Evolutionary conservation across 139 green algal genomes (phyloP).

Genomic region (Cymbomonas tetramitiformis): DNA sequence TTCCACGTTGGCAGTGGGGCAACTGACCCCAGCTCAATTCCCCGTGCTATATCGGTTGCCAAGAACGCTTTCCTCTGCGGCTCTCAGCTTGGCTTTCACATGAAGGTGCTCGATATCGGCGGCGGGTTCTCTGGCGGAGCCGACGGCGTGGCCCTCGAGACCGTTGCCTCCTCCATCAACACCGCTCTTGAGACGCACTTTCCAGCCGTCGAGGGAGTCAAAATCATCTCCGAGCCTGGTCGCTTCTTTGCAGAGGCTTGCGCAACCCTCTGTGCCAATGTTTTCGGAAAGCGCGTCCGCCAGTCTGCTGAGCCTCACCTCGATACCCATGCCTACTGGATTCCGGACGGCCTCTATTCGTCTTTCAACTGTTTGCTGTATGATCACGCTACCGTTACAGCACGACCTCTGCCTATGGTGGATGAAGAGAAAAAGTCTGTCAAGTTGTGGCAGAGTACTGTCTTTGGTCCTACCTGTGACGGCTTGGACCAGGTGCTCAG

Average conservation of each 20-base stretch:
- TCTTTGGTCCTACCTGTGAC: constrained; percentile 42
- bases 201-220: constrained; percentile 44
- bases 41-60: constrained; percentile 47
- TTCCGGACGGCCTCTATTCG: constrained; percentile 86
- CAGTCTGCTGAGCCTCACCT: neutral
- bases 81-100: constrained; percentile 48
- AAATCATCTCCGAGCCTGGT: constrained; percentile 85
- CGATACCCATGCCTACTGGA: constrained; percentile 57
- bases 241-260: constrained; percentile 88
- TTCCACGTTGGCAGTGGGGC: constrained; percentile 89
- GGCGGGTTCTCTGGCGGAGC: constrained; percentile 68
- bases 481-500: constrained; percentile 30
- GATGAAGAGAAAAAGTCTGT: neutral
- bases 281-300: constrained; percentile 64
- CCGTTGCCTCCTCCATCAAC: constrained; percentile 71
- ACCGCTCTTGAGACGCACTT: constrained; percentile 67
- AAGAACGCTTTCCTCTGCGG: constrained; percentile 63
- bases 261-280: constrained; percentile 51
- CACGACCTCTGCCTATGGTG: neutral
- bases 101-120: constrained; percentile 87
- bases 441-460: constrained; percentile 11
- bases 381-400: constrained; percentile 39
- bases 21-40: constrained; percentile 52
- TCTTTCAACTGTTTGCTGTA: constrained; percentile 89
- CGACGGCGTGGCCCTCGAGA: constrained; percentile 41